Conservation (phyloP, 192 early-diverging fungal genomes). For the Podila epigama region DNA sequence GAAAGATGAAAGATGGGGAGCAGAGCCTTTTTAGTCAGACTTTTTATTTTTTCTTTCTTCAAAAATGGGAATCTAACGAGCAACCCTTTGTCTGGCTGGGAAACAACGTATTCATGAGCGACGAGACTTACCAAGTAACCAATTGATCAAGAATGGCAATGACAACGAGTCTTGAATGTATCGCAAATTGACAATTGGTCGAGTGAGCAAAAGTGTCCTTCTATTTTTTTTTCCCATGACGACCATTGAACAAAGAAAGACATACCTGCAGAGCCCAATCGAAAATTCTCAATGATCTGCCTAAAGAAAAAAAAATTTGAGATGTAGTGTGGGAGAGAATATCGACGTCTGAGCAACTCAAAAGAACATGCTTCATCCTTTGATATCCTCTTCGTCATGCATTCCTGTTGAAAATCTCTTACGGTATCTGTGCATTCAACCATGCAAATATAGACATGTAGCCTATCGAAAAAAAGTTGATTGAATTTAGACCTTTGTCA, state of each 20-base stretch:
- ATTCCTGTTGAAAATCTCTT: constrained; percentile 24
- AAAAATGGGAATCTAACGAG: too few species aligned
- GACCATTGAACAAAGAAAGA: too few species aligned
- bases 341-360: not conserved
- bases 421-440: constrained; percentile 79
- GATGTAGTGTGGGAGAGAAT: not conserved
- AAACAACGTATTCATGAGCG: not conserved
- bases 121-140: constrained; percentile 67
- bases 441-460: constrained; percentile 71
- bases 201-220: too few species aligned
- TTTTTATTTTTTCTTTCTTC: too few species aligned
- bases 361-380: not conserved
- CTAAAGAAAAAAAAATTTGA: constrained; percentile 7
- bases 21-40: not conserved
- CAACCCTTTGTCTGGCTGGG: not conserved
- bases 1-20: constrained; percentile 1
- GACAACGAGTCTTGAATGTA: constrained; percentile 55
- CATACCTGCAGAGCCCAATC: constrained; percentile 48
- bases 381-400: not conserved
- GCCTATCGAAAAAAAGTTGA: too few species aligned
- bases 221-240: too few species aligned
- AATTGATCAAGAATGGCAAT: constrained; percentile 66
- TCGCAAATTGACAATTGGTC: not conserved
- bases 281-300: constrained; percentile 64
- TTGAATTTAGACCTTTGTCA: not conserved